Evolutionary conservation across 768 basidiomycete species (phyloP).

Genomic region (Crepidotus variabilis): DNA sequence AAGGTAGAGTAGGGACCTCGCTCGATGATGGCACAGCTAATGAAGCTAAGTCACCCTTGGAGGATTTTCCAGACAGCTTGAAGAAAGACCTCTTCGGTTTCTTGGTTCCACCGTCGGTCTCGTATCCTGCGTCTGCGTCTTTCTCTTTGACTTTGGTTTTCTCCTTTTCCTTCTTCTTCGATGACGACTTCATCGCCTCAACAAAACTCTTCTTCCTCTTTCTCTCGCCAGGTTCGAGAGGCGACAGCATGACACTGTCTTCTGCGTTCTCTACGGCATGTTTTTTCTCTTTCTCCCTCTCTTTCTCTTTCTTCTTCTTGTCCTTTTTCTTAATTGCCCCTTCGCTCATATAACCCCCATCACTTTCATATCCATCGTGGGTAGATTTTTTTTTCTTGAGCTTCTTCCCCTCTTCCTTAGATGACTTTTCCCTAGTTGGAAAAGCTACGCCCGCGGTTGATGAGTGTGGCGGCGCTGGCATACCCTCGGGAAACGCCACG

Average conservation of each 20-base stretch:
- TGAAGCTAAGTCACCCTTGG: conserved; percentile 29
- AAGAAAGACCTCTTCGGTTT: conserved; percentile 42
- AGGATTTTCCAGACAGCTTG: conserved; percentile 35
- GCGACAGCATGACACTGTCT: conserved; percentile 21
- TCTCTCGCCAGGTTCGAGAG: conserved; percentile 27
- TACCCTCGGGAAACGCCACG: conserved; percentile 7
- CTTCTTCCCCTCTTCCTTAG: conserved; percentile 22
- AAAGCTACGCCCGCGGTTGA: neutral
- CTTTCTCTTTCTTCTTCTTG: conserved; percentile 16
- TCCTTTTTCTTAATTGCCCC: conserved; percentile 27
- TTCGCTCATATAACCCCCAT: conserved; percentile 49
- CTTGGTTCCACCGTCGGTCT: conserved; percentile 34
- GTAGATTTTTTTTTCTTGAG: conserved; percentile 35
- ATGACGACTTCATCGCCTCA: conserved; percentile 14
- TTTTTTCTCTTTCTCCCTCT: conserved; percentile 14
- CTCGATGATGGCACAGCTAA: neutral
- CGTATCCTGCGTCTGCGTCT: conserved; percentile 25
- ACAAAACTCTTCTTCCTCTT: conserved; percentile 31
- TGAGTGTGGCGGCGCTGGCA: neutral
- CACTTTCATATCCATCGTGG: conserved; percentile 49
- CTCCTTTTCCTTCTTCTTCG: conserved; percentile 21
- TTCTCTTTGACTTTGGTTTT: conserved; percentile 16
- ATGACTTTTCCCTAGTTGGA: neutral
- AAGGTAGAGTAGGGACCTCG: conserved; percentile 9
- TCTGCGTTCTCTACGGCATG: conserved; percentile 17